These are phyloP conservation scores for Backusella australiensis DNA, from an alignment of 192 early-diverging fungal genomes.

Conservation along the genomic window DNA sequence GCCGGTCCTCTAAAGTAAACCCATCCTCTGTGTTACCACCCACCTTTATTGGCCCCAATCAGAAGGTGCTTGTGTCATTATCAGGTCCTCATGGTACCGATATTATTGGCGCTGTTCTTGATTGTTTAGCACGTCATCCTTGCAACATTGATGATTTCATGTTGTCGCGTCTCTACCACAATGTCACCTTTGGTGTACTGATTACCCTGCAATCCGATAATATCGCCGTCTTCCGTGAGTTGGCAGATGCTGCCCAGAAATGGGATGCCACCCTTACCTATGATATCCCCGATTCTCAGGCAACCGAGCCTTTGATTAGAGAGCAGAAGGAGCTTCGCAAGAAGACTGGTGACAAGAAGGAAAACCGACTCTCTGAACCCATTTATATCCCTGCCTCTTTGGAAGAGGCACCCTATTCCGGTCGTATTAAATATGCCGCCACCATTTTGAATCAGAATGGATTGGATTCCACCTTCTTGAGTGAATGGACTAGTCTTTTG, in stretches of 20 bases:
- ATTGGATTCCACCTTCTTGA: constrained; percentile 70
- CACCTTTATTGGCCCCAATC: constrained; percentile 59
- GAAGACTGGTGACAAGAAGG: constrained; percentile 26
- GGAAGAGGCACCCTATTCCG: constrained; percentile 84
- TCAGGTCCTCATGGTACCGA: constrained; percentile 90
- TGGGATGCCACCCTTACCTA: constrained; percentile 88
- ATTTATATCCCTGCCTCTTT: constrained; percentile 47
- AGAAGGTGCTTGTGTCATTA: constrained; percentile 79
- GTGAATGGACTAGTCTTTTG: constrained; percentile 78
- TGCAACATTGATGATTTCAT: constrained; percentile 87
- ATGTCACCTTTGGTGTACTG: constrained; percentile 92
- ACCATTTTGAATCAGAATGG: constrained; percentile 86
- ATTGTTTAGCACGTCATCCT: constrained; percentile 67
- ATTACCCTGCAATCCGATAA: constrained; percentile 71
- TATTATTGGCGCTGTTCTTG: constrained; percentile 82
- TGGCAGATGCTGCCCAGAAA: constrained; percentile 70
- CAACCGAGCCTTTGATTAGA: constrained; percentile 48
- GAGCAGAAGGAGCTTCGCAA: constrained; percentile 36
- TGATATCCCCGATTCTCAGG: constrained; percentile 68
- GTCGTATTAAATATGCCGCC: constrained; percentile 83
- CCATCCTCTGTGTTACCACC: constrained; percentile 22
- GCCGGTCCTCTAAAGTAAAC: constrained; percentile 21
- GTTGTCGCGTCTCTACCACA: constrained; percentile 85
- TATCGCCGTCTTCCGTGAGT: constrained; percentile 75
- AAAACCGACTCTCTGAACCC: constrained; percentile 21